A percentile compares a stretch with the other conserved stretches of the same genome.
These are phyloP conservation scores for Chlorella sp. DNA, from an alignment of 139 green algal genomes.

Conservation along the genomic window DNA sequence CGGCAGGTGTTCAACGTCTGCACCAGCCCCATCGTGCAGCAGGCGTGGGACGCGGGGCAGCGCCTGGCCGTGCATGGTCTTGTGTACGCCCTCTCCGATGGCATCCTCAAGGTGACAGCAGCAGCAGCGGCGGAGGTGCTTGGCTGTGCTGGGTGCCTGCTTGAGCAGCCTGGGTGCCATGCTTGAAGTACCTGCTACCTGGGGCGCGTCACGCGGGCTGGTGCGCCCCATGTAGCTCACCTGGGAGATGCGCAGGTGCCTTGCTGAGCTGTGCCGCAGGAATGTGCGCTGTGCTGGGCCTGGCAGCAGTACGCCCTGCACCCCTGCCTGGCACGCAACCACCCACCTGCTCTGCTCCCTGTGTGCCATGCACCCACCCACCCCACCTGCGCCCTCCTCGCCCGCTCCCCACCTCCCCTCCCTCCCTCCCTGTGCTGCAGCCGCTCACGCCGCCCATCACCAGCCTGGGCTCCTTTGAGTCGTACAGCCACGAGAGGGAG, in stretches of 20 bases:
- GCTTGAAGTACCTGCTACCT: neutral
- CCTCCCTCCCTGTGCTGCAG: slow-evolving; percentile 6
- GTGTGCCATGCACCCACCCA: neutral
- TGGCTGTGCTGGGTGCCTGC: neutral
- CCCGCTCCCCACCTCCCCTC: neutral
- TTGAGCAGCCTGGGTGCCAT: neutral
- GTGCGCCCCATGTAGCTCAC: neutral
- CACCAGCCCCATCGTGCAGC: slow-evolving; percentile 75
- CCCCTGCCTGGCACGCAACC: too few species aligned
- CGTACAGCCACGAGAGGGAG: slow-evolving; percentile 7
- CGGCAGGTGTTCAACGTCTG: slow-evolving; percentile 84
- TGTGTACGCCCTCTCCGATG: slow-evolving; percentile 70
- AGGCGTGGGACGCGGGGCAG: slow-evolving; percentile 78
- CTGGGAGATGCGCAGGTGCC: too few species aligned
- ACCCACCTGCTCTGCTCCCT: neutral
- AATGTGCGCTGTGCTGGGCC: neutral
- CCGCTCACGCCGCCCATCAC: slow-evolving; percentile 47
- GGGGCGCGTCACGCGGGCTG: neutral
- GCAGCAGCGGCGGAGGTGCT: neutral
- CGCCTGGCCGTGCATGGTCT: slow-evolving; percentile 75
- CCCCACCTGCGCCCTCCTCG: neutral
- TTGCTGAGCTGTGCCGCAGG: neutral
- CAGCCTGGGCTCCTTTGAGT: slow-evolving; percentile 39
- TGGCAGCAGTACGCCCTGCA: neutral
- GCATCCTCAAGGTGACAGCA: slow-evolving; percentile 50